phyloP scores from a whole-genome alignment of 371 early-diverging fungal genomes.

The Umbelopsis sp. region DNA sequence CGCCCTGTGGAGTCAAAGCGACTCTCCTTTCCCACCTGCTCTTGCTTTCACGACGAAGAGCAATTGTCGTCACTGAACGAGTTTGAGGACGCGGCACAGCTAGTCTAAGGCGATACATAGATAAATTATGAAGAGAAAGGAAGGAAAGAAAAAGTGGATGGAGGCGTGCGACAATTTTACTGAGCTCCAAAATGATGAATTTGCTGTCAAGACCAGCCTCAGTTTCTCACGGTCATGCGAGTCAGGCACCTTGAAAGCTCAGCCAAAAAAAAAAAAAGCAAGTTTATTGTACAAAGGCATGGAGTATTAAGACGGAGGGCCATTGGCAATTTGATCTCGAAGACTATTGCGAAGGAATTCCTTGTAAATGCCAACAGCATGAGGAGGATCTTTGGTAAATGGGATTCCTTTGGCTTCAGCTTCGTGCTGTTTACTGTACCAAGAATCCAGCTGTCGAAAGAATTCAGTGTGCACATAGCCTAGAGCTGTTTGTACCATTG shows the following conservation, averaged over 20 bases:
- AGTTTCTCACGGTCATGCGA: slow-evolving; percentile 16
- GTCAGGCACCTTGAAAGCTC: neutral
- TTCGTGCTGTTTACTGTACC: slow-evolving; percentile 36
- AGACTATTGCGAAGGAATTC: slow-evolving; percentile 64
- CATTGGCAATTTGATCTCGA: slow-evolving; percentile 57
- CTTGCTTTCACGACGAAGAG: slow-evolving; percentile 94
- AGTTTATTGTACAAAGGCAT: neutral
- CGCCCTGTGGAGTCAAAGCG: slow-evolving; percentile 81
- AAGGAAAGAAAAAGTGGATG: neutral
- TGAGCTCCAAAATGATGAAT: slow-evolving; percentile 3
- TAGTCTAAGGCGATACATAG: slow-evolving; percentile 1
- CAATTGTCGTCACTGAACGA: slow-evolving; percentile 50
- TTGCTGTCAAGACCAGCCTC: neutral
- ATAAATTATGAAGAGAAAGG: neutral
- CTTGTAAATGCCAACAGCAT: slow-evolving; percentile 65
- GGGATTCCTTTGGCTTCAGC: slow-evolving; percentile 42
- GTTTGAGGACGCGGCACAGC: neutral
- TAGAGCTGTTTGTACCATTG: slow-evolving; percentile 67
- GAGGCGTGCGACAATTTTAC: slow-evolving; percentile 10
- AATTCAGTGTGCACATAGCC: slow-evolving; percentile 64
- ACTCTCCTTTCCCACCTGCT: slow-evolving; percentile 95
- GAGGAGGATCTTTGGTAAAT: slow-evolving; percentile 40
- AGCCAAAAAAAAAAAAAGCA: neutral
- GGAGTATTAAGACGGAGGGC: neutral
- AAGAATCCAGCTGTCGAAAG: slow-evolving; percentile 61